phyloP scores from a whole-genome alignment of 1,139 yeast genomes.

The Yamadazyma siamensis region DNA sequence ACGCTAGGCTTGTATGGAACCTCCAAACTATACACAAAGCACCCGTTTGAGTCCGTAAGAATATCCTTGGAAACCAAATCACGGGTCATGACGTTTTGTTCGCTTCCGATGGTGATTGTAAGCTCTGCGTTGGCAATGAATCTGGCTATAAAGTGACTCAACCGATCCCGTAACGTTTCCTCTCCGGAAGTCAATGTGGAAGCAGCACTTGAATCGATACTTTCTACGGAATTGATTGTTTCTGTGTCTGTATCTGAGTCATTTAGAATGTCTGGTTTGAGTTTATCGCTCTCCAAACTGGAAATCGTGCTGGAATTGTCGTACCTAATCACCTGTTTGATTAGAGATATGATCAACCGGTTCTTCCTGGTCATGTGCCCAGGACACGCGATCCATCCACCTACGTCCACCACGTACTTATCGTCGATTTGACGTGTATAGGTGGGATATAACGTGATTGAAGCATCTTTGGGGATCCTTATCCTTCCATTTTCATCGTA shows the following conservation, averaged over 20 bases:
- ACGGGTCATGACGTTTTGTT: slow-evolving; percentile 17
- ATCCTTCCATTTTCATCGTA: slow-evolving; percentile 30
- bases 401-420: slow-evolving; percentile 55
- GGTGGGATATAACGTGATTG: slow-evolving; percentile 55
- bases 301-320: slow-evolving; percentile 24
- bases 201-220: neutral
- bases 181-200: slow-evolving; percentile 16
- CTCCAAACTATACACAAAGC: slow-evolving; percentile 46
- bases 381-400: slow-evolving; percentile 73
- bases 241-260: slow-evolving; percentile 14
- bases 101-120: slow-evolving; percentile 51
- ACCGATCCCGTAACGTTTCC: slow-evolving; percentile 49
- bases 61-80: slow-evolving; percentile 23
- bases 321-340: slow-evolving; percentile 63
- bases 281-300: slow-evolving; percentile 27
- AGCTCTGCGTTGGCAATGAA: slow-evolving; percentile 53
- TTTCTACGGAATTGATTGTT: slow-evolving; percentile 12
- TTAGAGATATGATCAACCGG: slow-evolving; percentile 61
- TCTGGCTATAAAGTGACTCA: slow-evolving; percentile 59
- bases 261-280: slow-evolving; percentile 26
- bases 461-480: slow-evolving; percentile 35
- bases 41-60: slow-evolving; percentile 59
- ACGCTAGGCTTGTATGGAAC: slow-evolving; percentile 56
- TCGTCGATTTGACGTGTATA: slow-evolving; percentile 46
- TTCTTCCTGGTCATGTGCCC: slow-evolving; percentile 72